phyloP scores from a whole-genome alignment of 352 stramenopile genomes.

The Globisporangium camurandrum region DNA sequence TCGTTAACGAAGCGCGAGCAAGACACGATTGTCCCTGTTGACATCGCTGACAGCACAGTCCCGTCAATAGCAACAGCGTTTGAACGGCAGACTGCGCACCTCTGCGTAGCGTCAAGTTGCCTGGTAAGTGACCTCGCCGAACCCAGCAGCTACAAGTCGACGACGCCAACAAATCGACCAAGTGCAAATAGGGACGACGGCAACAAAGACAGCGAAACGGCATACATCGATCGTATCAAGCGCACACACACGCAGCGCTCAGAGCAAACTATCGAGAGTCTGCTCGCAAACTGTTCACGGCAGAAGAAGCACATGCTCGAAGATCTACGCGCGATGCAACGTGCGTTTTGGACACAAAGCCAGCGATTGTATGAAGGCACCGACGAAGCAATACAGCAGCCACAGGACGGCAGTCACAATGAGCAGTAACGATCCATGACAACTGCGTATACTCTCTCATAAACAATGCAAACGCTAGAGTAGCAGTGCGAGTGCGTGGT shows the following conservation, averaged over 20 bases:
- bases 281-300: slow-evolving; percentile 24
- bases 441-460: too few species aligned
- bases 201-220: not conserved
- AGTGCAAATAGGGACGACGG: not conserved
- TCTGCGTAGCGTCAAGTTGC: not conserved
- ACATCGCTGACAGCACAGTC: not conserved
- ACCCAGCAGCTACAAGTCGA: not conserved
- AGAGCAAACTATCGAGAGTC: slow-evolving; percentile 11
- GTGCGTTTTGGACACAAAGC: slow-evolving; percentile 24
- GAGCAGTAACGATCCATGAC: not conserved
- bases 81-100: not conserved
- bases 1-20: not conserved
- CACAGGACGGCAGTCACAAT: not conserved
- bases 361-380: slow-evolving; percentile 1
- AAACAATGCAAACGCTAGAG: too few species aligned
- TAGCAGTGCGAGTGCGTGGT: too few species aligned
- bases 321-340: slow-evolving; percentile 22
- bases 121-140: not conserved
- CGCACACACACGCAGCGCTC: not conserved
- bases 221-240: too few species aligned
- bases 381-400: not conserved
- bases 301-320: slow-evolving; percentile 24
- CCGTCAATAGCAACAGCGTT: slow-evolving; percentile 1
- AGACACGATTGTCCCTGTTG: slow-evolving; percentile 2
- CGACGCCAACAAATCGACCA: not conserved